Base-by-base conservation (phyloP, 441 rosid species). In the Gossypium schwendimanii region DNA sequence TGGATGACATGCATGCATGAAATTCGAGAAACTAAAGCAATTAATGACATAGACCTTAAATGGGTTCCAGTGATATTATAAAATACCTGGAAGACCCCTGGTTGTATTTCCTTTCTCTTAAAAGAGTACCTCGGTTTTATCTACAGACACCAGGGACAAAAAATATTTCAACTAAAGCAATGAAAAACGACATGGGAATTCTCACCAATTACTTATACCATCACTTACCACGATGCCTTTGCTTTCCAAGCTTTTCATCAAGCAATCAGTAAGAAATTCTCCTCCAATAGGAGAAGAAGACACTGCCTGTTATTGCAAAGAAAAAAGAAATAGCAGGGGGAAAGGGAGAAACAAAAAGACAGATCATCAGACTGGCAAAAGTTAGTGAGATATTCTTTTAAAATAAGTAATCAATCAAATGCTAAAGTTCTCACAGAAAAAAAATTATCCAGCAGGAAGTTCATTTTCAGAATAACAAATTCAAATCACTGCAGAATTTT, bases 201-300 rank as follows among this genome's bases (percentile, higher is more conserved):
- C 75, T 11, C 15, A 26, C 44, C 9, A 58, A 70, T 69, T 54
- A 77, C 70, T 73, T 47, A 44, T 5, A 24, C 41, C 69, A 65
- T 71, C 60, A 81, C 88, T 89, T 82, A 96, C 99, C 82, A 76
- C 80, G 70, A 88, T 78, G 66, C 97, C 91, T 83, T 92, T 96
- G 87, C 96, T 86, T 88, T 93, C 99, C 87, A 96, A 86, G 89
- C 99, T 96, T 84, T 89, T 91, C 86, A 86, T 81, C 83, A 96
- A 83, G 90, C 99, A 93, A 75, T 96, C 97, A 9, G 97, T 90
- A 65, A 96, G 94, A 81, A 91, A 79, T 28, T 93, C 99, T 72
- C 99, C 99, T 78, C 99, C 99, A 71, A 96, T 75, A 63, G 97
- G 94, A 81, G 90, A 82, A 74, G 95, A 76, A 20, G 85, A 64